Evolutionary conservation across 2,329 filamentous ascomycete species (phyloP), one percentile per base, ranked within the genome.

Genomic region (Neonectria ditissima): DNA sequence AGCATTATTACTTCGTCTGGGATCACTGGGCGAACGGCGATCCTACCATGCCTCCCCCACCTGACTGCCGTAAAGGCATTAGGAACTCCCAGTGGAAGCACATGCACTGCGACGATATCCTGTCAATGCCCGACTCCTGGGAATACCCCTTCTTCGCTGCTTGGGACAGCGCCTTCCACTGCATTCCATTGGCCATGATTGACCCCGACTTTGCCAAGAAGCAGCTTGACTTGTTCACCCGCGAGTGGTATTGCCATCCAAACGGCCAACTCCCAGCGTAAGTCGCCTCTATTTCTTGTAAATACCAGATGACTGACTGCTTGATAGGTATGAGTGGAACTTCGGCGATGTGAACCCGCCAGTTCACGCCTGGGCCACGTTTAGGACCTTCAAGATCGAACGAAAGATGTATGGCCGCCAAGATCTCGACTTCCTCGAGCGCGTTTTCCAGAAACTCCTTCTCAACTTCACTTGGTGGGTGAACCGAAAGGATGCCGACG

Each of bases 401-500:
- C 91, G 96, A 70, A 98, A 98, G 82, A 89, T 98, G 84, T 98
- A 97, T 73, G 96, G 95, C 43, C 89, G 93, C 34, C 93, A 97
- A 75, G 95, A 98, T 76, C 84, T 97, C 32, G 96, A 98, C 79
- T 98, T 97, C 80, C 86, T 98, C 10, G 95, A 98, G 82, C 89
- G 95, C 20, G 94, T 97, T 5, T 98, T 98, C 83, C 96, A 98
- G 76, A 98, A 98, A 79, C 81, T 98, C 64, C 83, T 98, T 24
- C 84, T 98, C 67, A 98, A 98, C 81, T 98, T 98, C 78, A 98
- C 96, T 4, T 98, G 96, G 96, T 98, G 95, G 95, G 95, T 97
- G 20, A 98, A 98, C 78, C 91, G 95, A 62, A 98, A 98, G 80
- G 95, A 98, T 73, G 86, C 87, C 11, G 93, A 97, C 10, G 95